phyloP scores from a whole-genome alignment of 306 rosid species.

The Cucumis hystrix region DNA sequence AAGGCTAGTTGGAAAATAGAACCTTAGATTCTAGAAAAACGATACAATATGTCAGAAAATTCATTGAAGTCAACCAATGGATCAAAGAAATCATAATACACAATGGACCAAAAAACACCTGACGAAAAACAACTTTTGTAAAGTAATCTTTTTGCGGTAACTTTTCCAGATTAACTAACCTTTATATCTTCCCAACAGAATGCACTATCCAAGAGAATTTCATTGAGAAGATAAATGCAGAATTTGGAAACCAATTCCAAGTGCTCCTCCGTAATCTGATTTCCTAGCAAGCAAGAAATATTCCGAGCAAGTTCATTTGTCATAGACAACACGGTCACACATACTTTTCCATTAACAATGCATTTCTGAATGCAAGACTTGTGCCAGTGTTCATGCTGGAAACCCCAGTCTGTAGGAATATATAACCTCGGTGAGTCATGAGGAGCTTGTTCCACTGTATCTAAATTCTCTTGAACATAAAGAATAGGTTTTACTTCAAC shows the following conservation, averaged over 20 bases:
- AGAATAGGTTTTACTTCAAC: constrained; percentile 88
- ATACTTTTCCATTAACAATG: constrained; percentile 50
- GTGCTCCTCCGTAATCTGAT: constrained; percentile 23
- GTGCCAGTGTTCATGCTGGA: constrained; percentile 63
- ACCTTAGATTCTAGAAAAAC: constrained; percentile 54
- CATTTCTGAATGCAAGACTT: constrained; percentile 62
- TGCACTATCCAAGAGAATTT: constrained; percentile 26
- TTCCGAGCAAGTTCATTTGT: constrained; percentile 40
- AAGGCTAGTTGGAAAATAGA: constrained; percentile 52
- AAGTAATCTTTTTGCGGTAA: neutral
- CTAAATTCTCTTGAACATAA: constrained; percentile 47
- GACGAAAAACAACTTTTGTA: neutral
- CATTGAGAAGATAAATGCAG: constrained; percentile 63
- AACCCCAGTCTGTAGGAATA: constrained; percentile 39
- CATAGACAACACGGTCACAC: constrained; percentile 40
- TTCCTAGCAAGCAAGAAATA: constrained; percentile 33
- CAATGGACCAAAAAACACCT: neutral
- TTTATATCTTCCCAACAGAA: constrained; percentile 65
- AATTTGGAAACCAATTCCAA: constrained; percentile 53
- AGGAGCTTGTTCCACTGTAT: constrained; percentile 13
- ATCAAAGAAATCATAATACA: neutral
- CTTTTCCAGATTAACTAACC: constrained; percentile 32
- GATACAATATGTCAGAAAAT: constrained; percentile 5
- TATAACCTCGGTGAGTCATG: constrained; percentile 18
- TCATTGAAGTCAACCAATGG: neutral